Evolutionary conservation across 345 rosid genomes (phyloP), one percentile per base, ranked within the genome.

Genomic region (Firmiana major): DNA sequence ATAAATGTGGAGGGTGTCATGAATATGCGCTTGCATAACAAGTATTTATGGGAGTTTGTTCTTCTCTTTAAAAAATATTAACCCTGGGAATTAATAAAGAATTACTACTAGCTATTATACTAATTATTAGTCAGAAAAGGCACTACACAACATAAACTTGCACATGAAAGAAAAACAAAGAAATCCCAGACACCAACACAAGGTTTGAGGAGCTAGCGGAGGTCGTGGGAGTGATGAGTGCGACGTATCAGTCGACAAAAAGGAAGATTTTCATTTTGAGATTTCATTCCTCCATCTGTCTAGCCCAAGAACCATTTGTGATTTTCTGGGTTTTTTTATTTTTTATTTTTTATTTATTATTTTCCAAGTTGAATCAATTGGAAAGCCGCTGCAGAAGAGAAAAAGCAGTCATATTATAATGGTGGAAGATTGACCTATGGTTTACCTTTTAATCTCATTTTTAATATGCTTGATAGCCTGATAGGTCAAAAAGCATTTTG

Each of bases 171-270:
- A 34, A 57, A 22, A 24, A 12, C 9, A 28, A 28, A 17, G 36
- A 75, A 75, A 76, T 48, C 58, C 13, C 59, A 48, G 74, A 28
- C 21, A 8, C 1, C 6, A 71, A 51, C 74, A 60, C 83, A 54
- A 57, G 77, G 68, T 79, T 69, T 58, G 19, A 70, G 78, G 80
- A 51, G 72, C 8, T 6, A n/a, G 46, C 63, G 21, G 68, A 75
- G 75, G 80, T 69, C 83, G 85, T 88, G 83, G 87, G 77, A 74
- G 87, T 81, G 84, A 87, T 83, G 93, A 91, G 86, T 85, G 90
- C 83, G 87, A 92, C 91, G 59, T 83, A 76, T 87, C 90, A 83
- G 48, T 86, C 78, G 85, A 90, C 83, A 82, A 80, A 84, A 85
- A 73, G 86, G 84, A 54, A 78, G 81, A 28, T 75, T 83, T 78